Base-by-base conservation (phyloP, 1,139 yeast species). In the Candida buenavistaensis region DNA sequence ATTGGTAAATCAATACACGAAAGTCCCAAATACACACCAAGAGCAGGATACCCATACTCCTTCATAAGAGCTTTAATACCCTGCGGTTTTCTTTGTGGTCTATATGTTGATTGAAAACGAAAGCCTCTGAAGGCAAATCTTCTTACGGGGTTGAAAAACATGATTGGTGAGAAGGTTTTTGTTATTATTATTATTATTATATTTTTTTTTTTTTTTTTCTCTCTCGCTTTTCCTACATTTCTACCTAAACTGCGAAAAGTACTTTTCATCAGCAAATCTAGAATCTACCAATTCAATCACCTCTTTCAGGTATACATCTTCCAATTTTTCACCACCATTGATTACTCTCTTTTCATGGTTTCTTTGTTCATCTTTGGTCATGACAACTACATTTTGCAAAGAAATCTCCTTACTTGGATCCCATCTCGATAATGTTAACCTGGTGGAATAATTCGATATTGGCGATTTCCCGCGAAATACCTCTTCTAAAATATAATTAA, bases 391-490 rank as follows among this genome's bases (percentile, higher is more conserved):
- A 55, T 92, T 92, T 47, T 82, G 90, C 43, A 73, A 57, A 17
- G 80, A 70, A 23, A 81, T 56, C 28, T 67, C 72, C 44, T 75
- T 66, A 1, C 56, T 49, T 3, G 89, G 88, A 45, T 81, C 83
- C 98, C 98, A 92, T 52, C 84, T 70, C 1, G 95, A 80, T 35
- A 92, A 68, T 1, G 90, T 78, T 40, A 90, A 65, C 48, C 89
- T 77, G 1, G 95, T 84, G 10, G 90, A 80, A 52, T 72, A 86
- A 19, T 90, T 87, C n/a, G 95, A 82, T 14, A 92, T 74, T 14
- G 92, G 94, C 0, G 96, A 84, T 55, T 88, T 88, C 7, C 97
- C 97, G 41, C 94, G 78, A 68, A 80, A 92, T 2, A 92, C 82
- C 59, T 92, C 98, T 52, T 90, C 97, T 30, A 90, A 70, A n/a